phyloP scores from a whole-genome alignment of 1,284 basidiomycete genomes.

The Malassezia equina region DNA sequence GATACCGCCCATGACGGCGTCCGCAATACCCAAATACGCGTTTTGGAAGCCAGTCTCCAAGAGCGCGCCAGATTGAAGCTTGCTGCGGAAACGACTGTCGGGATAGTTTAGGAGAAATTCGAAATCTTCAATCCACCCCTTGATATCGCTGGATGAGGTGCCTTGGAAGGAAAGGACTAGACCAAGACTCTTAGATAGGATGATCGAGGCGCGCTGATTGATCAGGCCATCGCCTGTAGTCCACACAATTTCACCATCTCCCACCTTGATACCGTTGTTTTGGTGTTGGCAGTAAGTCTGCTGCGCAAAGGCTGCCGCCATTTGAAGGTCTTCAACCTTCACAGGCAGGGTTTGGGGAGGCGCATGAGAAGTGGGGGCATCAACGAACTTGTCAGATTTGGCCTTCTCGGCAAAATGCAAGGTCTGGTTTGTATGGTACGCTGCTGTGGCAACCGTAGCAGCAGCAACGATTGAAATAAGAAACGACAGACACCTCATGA shows the following conservation, averaged over 20 bases:
- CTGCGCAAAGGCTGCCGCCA: constrained; percentile 9
- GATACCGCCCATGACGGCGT: constrained; percentile 5
- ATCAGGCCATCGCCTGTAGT: constrained; percentile 7
- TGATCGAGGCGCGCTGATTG: constrained; percentile 15
- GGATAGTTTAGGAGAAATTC: constrained; percentile 1
- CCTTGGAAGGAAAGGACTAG: constrained; percentile 11
- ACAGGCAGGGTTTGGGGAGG: neutral
- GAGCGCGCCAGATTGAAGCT: neutral
- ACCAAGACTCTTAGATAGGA: constrained; percentile 11
- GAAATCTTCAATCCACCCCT: neutral
- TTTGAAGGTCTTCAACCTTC: neutral
- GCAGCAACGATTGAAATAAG: neutral
- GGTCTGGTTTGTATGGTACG: neutral
- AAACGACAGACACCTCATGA: neutral
- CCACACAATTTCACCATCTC: constrained; percentile 13
- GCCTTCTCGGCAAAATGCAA: neutral
- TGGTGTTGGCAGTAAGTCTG: constrained; percentile 10
- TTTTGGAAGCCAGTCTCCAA: constrained; percentile 5
- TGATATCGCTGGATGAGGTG: neutral
- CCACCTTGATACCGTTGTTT: constrained; percentile 1
- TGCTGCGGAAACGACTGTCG: neutral
- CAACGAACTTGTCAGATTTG: neutral
- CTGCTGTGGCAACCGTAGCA: neutral
- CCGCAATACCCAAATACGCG: constrained; percentile 5
- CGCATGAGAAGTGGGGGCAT: neutral